These are phyloP conservation scores for Helotiales sp. DNA, from an alignment of 2,329 filamentous ascomycete species.

Conservation along the genomic window DNA sequence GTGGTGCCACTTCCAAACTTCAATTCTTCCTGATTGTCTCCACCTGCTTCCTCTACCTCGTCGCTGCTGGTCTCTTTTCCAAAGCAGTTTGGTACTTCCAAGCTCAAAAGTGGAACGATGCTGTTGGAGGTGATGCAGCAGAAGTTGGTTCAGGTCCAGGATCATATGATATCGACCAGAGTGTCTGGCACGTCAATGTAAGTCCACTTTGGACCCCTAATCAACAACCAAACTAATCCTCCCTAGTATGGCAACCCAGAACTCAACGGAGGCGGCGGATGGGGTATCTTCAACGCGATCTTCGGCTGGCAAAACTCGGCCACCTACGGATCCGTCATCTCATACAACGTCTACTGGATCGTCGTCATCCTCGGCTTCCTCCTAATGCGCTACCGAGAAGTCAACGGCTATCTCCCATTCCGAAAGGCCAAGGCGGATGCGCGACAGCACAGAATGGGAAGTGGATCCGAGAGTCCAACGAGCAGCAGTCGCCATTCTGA, in stretches of 20 bases:
- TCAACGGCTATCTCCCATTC: conserved; percentile 52
- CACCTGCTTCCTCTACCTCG: conserved; percentile 83
- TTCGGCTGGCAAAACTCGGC: conserved; percentile 89
- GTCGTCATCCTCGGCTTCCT: conserved; percentile 68
- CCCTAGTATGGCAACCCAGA: conserved; percentile 77
- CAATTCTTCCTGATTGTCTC: conserved; percentile 83
- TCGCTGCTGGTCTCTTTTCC: conserved; percentile 82
- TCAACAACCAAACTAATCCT: conserved; percentile 11
- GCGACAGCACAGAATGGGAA: not conserved
- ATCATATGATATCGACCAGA: conserved; percentile 78
- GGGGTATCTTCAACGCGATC: conserved; percentile 87
- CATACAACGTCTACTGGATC: conserved; percentile 90
- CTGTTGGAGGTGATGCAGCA: conserved; percentile 57
- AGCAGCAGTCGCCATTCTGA: conserved; percentile 13
- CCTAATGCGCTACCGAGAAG: conserved; percentile 70
- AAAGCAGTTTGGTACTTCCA: conserved; percentile 78
- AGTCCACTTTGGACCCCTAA: conserved; percentile 41
- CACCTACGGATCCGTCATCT: conserved; percentile 84
- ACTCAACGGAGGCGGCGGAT: conserved; percentile 74
- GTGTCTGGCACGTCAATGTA: conserved; percentile 83
- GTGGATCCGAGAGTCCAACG: not conserved
- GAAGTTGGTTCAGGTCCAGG: conserved; percentile 71
- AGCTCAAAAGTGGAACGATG: conserved; percentile 63
- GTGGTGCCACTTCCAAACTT: conserved; percentile 67
- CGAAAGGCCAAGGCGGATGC: conserved; percentile 24